Evolutionary conservation across 495 filamentous ascomycete genomes (phyloP).

Genomic region (Lophiostoma macrostomum): DNA sequence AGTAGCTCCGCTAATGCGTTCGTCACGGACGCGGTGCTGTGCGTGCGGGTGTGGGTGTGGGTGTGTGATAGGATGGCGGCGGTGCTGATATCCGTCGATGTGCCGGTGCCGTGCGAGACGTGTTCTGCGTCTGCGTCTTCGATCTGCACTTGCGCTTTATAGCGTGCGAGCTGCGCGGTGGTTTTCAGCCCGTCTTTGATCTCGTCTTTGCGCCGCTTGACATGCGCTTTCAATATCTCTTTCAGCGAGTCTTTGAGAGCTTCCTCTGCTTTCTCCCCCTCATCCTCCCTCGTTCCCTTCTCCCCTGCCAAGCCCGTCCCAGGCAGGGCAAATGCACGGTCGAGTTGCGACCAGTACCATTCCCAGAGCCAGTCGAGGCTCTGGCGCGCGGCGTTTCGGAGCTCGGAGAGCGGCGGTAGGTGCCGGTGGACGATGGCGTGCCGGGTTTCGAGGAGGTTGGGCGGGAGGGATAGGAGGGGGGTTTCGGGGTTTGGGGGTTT

Average conservation of each 20-base stretch:
- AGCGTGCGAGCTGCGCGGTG: neutral
- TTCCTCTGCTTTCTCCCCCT: no score
- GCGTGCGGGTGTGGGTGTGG: no score
- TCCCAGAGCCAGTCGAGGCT: slow-evolving; percentile 84
- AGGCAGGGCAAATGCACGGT: slow-evolving; percentile 10
- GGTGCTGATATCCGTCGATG: no score
- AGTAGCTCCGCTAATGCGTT: no score
- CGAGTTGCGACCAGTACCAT: slow-evolving; percentile 70
- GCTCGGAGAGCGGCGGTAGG: slow-evolving; percentile 66
- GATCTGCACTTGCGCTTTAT: neutral
- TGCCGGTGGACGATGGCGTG: slow-evolving; percentile 90
- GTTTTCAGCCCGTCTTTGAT: slow-evolving; percentile 13
- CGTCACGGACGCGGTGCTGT: no score
- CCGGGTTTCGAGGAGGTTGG: slow-evolving; percentile 82
- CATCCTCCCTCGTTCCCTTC: neutral
- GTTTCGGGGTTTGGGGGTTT: neutral
- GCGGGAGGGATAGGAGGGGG: slow-evolving; percentile 57
- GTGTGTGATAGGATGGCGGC: no score
- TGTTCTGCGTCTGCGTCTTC: no score
- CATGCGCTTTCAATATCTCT: slow-evolving; percentile 31
- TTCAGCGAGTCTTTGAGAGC: slow-evolving; percentile 20
- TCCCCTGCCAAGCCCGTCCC: neutral
- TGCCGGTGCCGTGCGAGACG: no score
- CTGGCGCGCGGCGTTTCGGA: slow-evolving; percentile 62
- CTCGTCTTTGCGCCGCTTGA: slow-evolving; percentile 25